phyloP scores from a whole-genome alignment of 148 eudicot species.

The Fallopia convolvulus region DNA sequence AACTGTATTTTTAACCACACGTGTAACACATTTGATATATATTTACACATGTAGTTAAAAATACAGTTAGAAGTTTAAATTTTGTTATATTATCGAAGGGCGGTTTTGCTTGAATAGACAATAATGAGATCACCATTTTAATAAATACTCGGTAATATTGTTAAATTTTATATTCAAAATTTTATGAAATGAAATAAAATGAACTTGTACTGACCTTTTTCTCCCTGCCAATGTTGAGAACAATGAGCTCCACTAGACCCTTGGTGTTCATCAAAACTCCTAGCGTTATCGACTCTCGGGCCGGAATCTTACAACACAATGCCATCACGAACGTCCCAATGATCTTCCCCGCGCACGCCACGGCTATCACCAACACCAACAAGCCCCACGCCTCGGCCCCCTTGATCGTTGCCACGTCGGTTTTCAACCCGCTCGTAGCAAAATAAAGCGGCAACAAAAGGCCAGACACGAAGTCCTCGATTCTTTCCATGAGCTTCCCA shows the following conservation, averaged over 20 bases:
- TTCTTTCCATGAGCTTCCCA: constrained; percentile 25
- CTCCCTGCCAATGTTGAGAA: constrained; percentile 47
- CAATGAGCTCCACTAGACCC: constrained; percentile 51
- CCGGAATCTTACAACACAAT: constrained; percentile 20
- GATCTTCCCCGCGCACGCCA: constrained; percentile 43
- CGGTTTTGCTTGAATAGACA: no score
- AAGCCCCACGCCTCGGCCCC: constrained; percentile 44
- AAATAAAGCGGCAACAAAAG: constrained; percentile 39
- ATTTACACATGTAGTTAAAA: no score
- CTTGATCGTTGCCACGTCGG: constrained; percentile 37
- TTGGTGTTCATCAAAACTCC: constrained; percentile 58
- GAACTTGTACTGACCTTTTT: constrained; percentile 26
- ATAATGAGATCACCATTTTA: no score
- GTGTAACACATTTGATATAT: no score
- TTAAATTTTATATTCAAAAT: no score
- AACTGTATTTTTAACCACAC: no score
- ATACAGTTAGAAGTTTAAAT: no score
- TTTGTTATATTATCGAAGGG: no score
- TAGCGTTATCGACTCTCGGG: constrained; percentile 31
- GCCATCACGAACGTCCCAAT: constrained; percentile 36
- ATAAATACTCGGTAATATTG: no score
- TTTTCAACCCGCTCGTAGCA: constrained; percentile 48
- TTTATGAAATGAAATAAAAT: background rate
- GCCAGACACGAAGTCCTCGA: constrained; percentile 41
- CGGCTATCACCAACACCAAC: constrained; percentile 29